phyloP scores from a whole-genome alignment of 2,329 filamentous ascomycete species.

The Teratosphaeria nubilosa region DNA sequence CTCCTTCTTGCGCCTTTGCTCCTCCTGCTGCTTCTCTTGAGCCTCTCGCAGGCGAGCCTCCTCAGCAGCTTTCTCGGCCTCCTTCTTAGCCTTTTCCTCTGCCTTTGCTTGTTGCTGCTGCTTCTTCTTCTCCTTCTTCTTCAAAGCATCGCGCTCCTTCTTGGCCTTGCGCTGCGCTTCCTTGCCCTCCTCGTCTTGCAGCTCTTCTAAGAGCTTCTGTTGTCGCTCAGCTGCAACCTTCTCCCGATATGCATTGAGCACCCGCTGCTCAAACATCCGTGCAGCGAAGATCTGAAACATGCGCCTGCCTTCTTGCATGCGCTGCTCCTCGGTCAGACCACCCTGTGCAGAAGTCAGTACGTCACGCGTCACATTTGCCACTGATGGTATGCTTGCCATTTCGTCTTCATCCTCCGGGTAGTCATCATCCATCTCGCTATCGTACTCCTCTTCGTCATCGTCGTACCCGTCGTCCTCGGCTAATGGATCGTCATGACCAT shows the following conservation, averaged over 20 bases:
- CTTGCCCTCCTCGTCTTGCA: slow-evolving; percentile 71
- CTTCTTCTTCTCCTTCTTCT: slow-evolving; percentile 86
- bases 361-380: slow-evolving; percentile 16
- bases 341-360: slow-evolving; percentile 52
- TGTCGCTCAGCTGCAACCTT: slow-evolving; percentile 92
- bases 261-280: slow-evolving; percentile 96
- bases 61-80: slow-evolving; percentile 81
- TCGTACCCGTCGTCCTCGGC: slow-evolving; percentile 71
- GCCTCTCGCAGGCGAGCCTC: slow-evolving; percentile 66
- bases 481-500: slow-evolving; percentile 54
- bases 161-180: slow-evolving; percentile 78
- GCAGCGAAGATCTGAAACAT: slow-evolving; percentile 99
- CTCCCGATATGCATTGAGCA: slow-evolving; percentile 93
- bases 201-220: slow-evolving; percentile 78
- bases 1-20: slow-evolving; percentile 71
- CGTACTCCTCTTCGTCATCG: slow-evolving; percentile 63
- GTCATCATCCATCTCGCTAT: slow-evolving; percentile 44
- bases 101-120: slow-evolving; percentile 79
- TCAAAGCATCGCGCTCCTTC: slow-evolving; percentile 86
- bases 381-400: slow-evolving; percentile 38
- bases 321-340: slow-evolving; percentile 93
- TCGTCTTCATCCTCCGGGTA: slow-evolving; percentile 41
- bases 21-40: slow-evolving; percentile 69
- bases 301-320: slow-evolving; percentile 93
- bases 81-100: slow-evolving; percentile 80